phyloP scores from a whole-genome alignment of 192 early-diverging fungal species.

The Podila epicladia region DNA sequence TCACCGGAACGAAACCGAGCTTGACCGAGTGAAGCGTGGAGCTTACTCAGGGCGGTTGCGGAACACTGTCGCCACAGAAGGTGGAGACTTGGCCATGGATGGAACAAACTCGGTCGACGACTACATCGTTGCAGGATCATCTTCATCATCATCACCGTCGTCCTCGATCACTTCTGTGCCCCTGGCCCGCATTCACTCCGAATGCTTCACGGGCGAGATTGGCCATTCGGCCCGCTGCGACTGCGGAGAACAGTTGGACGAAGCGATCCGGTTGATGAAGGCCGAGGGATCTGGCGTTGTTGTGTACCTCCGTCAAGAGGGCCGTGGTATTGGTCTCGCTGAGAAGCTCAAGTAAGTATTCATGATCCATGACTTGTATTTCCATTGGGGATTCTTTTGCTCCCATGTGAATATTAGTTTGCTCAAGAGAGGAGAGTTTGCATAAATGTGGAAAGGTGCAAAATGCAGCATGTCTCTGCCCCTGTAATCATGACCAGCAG shows the following conservation, averaged over 20 bases:
- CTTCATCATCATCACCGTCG: neutral
- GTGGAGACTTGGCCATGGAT: constrained; percentile 5
- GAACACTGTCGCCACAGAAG: constrained; percentile 19
- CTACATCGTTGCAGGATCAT: neutral
- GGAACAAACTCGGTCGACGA: neutral
- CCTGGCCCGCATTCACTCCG: constrained; percentile 93
- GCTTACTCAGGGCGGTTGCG: constrained; percentile 68
- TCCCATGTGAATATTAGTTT: constrained; percentile 7
- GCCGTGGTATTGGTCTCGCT: constrained; percentile 91
- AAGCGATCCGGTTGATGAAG: constrained; percentile 91
- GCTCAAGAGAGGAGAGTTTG: too few species aligned
- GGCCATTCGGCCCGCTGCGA: constrained; percentile 92
- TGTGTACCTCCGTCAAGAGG: constrained; percentile 96
- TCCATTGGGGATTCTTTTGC: neutral
- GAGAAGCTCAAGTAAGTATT: constrained; percentile 87
- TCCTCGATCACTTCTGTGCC: constrained; percentile 56
- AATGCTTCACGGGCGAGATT: constrained; percentile 97
- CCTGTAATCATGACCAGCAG: too few species aligned
- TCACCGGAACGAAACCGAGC: constrained; percentile 75
- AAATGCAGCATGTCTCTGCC: too few species aligned
- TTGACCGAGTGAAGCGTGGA: constrained; percentile 85
- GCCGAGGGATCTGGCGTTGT: constrained; percentile 89
- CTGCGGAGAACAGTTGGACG: constrained; percentile 94
- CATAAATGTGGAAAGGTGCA: too few species aligned
- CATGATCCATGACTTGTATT: neutral